Evolutionary conservation across 2,329 filamentous ascomycete species (phyloP).

Genomic region (Clarireedia homoeocarpa): DNA sequence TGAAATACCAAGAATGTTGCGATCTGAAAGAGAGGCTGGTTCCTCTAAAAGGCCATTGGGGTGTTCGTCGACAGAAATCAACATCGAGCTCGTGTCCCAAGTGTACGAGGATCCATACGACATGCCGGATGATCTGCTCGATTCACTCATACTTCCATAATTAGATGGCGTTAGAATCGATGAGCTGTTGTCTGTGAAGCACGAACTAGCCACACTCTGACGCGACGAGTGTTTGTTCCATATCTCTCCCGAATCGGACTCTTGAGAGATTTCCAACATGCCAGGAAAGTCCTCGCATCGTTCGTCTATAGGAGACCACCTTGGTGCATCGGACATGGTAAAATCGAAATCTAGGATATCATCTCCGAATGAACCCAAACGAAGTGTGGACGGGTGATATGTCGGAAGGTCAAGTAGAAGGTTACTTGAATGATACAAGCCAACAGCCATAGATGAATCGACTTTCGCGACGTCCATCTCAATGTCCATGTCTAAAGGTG

Average conservation of each 20-base stretch:
- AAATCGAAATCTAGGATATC: neutral
- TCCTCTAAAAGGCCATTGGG: neutral
- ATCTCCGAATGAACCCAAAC: neutral
- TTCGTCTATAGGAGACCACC: neutral
- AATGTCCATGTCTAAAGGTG: neutral
- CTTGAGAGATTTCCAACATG: neutral
- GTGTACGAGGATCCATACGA: conserved; percentile 13
- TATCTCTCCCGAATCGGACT: neutral
- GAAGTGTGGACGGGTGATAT: neutral
- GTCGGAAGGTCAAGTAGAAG: neutral
- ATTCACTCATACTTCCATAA: neutral
- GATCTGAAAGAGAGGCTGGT: neutral
- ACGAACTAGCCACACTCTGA: neutral
- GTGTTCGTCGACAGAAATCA: neutral
- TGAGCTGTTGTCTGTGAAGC: conserved; percentile 9
- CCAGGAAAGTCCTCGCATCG: neutral
- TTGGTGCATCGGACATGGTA: neutral
- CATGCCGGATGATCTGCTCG: conserved; percentile 11
- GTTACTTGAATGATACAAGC: neutral
- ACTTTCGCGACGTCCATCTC: neutral
- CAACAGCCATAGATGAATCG: neutral
- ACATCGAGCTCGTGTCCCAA: conserved; percentile 15
- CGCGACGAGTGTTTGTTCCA: neutral
- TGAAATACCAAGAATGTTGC: neutral
- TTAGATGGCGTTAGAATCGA: conserved; percentile 4